Evolutionary conservation across 768 basidiomycete genomes (phyloP), one percentile per base, ranked within the genome.

Genomic region (Mycena epipterygia): DNA sequence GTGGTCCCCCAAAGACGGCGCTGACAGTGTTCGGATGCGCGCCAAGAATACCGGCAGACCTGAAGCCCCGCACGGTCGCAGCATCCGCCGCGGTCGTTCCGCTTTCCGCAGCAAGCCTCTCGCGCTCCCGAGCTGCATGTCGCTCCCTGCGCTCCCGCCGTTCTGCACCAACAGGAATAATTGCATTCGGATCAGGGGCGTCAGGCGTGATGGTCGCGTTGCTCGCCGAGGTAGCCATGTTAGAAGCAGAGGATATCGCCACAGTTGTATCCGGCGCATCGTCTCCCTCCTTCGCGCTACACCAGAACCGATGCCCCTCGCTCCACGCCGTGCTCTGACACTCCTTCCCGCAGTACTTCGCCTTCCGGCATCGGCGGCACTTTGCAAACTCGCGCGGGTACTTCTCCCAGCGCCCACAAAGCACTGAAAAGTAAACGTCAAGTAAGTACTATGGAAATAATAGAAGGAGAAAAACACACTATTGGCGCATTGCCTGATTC

Each of bases 271-370:
- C 72, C 16, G 70, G 68, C 48, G 68, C 70, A 27, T 88, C 88
- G 46, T 88, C 86, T 5, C 79, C 84, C 39, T 87, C 87, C 73
- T 84, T 87, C 14, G 90, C 92, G 69, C 89, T 92, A 76, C 95
- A 97, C 96, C 96, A 97, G 78, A 97, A 98, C 64, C 97, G 85
- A 79, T 98, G 97, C 0, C 97, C 97, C 75, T 97, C 96, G 72
- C 93, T 93, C 97, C 96, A 98, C 1, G 97, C 97, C 21, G 92
- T 94, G 73, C 94, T 95, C 84, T 98, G 97, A 77, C 97, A 99
- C 74, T 96, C 94, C 81, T 98, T 98, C 29, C 95, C 95, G 76
- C 98, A 99, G 79, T 99, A 99, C 80, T 99, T 99, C 13, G 97
- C 98, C 81, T 99, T 98, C 74, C 97, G 83, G 82, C 98, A 99